Evolutionary conservation across 345 rosid species (phyloP).

Genomic region (Barbarea vulgaris): DNA sequence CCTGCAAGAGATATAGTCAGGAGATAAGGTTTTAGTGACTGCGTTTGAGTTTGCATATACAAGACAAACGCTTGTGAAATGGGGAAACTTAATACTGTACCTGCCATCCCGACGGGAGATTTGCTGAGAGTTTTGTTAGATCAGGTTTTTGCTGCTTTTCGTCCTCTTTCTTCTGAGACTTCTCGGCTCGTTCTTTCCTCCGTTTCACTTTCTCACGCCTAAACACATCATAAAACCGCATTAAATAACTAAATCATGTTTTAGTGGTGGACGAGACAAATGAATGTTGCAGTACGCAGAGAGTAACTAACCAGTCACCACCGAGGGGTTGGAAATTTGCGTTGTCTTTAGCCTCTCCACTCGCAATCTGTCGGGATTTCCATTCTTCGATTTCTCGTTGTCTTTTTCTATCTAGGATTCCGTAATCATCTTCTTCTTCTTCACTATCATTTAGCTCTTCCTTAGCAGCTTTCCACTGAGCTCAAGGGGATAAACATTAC

Average conservation of each 20-base stretch:
- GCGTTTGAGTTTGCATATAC: neutral
- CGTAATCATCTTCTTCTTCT: slow-evolving; percentile 69
- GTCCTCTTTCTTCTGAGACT: slow-evolving; percentile 30
- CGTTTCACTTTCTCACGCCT: slow-evolving; percentile 97
- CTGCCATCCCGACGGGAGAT: slow-evolving; percentile 91
- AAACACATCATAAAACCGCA: slow-evolving; percentile 18
- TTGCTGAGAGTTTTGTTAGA: slow-evolving; percentile 53
- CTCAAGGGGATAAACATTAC: slow-evolving; percentile 14
- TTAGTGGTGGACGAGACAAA: neutral
- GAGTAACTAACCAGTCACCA: slow-evolving; percentile 78
- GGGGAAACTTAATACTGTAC: slow-evolving; percentile 32
- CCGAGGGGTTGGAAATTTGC: slow-evolving; percentile 98
- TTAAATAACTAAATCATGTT: slow-evolving; percentile 7
- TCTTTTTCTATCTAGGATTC: slow-evolving; percentile 72
- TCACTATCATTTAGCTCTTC: slow-evolving; percentile 84
- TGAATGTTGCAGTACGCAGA: neutral
- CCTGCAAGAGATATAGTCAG: slow-evolving; percentile 30
- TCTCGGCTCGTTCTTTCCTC: slow-evolving; percentile 60
- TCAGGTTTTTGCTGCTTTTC: slow-evolving; percentile 49
- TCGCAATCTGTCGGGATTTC: slow-evolving; percentile 83
- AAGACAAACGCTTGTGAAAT: slow-evolving; percentile 8
- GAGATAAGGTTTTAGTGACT: slow-evolving; percentile 9
- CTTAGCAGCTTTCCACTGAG: slow-evolving; percentile 98
- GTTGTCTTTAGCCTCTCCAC: slow-evolving; percentile 90
- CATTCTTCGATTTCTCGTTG: slow-evolving; percentile 88